Percentiles rank a stretch among this genome's conserved stretches.
Evolutionary conservation across 2,329 filamentous ascomycete genomes (phyloP).

Genomic region (Talaromyces sp.): DNA sequence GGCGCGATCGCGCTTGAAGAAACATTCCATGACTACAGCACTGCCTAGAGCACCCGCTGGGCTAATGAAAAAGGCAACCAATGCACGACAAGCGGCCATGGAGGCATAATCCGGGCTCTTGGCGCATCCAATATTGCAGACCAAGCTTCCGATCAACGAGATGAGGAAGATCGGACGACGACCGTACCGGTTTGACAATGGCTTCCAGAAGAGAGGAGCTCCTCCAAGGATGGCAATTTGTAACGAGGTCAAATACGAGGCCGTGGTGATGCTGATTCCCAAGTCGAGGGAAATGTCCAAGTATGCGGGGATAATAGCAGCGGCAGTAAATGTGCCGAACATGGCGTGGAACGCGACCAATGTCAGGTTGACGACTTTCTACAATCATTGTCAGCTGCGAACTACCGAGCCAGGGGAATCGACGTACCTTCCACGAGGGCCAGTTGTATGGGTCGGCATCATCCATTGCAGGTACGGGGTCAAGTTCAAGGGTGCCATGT

Average conservation of each 20-base stretch:
- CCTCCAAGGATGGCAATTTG: conserved; percentile 54
- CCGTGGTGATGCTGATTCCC: conserved; percentile 46
- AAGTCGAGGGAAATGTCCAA: conserved; percentile 53
- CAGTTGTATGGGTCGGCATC: conserved; percentile 57
- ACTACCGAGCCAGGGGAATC: conserved; percentile 23
- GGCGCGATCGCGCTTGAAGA: conserved; percentile 55
- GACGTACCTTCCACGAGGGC: conserved; percentile 48
- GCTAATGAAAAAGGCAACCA: conserved; percentile 55
- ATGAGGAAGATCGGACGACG: conserved; percentile 55
- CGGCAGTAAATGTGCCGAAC: conserved; percentile 56
- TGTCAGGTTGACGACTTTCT: conserved; percentile 53
- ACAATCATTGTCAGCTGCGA: background rate
- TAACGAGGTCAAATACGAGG: conserved; percentile 55
- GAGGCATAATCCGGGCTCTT: conserved; percentile 48
- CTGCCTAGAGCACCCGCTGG: conserved; percentile 55
- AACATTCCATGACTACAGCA: conserved; percentile 57
- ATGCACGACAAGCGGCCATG: conserved; percentile 52
- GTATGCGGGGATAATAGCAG: conserved; percentile 55
- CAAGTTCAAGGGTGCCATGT: conserved; percentile 55
- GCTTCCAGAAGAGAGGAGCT: conserved; percentile 56
- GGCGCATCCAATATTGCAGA: conserved; percentile 55
- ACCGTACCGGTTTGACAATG: conserved; percentile 53
- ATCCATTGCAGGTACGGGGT: conserved; percentile 51
- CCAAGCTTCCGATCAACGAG: conserved; percentile 46
- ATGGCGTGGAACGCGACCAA: conserved; percentile 57